Evolutionary conservation across 78 protist genomes (phyloP).

Genomic region (Polysphondylium violaceum): DNA sequence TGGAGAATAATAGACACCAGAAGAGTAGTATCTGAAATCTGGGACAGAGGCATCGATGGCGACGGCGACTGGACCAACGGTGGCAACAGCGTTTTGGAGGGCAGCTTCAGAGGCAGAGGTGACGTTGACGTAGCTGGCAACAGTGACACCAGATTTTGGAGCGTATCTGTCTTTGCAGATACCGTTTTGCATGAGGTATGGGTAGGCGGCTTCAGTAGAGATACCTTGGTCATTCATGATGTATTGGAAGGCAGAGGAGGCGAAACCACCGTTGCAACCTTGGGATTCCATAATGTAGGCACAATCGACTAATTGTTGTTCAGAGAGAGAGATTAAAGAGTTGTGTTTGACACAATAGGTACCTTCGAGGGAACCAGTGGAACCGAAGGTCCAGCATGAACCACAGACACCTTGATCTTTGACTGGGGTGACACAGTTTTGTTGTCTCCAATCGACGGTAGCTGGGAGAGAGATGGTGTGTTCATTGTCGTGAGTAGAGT

Average conservation of each 20-base stretch:
- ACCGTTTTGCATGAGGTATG: constrained; percentile 85
- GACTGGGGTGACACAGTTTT: constrained; percentile 88
- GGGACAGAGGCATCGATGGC: constrained; percentile 84
- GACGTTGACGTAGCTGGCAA: constrained; percentile 73
- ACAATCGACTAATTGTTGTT: constrained; percentile 83
- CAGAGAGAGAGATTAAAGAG: constrained; percentile 68
- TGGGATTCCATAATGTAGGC: constrained; percentile 11
- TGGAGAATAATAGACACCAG: constrained; percentile 78
- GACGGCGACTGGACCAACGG: constrained; percentile 82
- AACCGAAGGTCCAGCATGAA: constrained; percentile 92
- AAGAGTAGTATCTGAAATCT: constrained; percentile 71
- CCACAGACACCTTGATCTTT: constrained; percentile 93
- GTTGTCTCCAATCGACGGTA: constrained; percentile 84
- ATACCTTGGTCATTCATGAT: constrained; percentile 75
- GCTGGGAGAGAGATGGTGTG: constrained; percentile 19
- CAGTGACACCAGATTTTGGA: constrained; percentile 23
- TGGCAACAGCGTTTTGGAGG: constrained; percentile 71
- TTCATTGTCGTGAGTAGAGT: constrained; percentile 58
- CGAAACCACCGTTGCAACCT: constrained; percentile 88
- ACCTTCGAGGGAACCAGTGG: constrained; percentile 86
- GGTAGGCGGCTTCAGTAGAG: constrained; percentile 79
- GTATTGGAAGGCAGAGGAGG: constrained; percentile 68
- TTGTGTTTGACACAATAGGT: constrained; percentile 30
- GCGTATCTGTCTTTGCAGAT: constrained; percentile 39
- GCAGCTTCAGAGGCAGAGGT: constrained; percentile 74